Evolutionary conservation across 139 green algal species (phyloP).

Genomic region (Edaphochlamys debaryana): DNA sequence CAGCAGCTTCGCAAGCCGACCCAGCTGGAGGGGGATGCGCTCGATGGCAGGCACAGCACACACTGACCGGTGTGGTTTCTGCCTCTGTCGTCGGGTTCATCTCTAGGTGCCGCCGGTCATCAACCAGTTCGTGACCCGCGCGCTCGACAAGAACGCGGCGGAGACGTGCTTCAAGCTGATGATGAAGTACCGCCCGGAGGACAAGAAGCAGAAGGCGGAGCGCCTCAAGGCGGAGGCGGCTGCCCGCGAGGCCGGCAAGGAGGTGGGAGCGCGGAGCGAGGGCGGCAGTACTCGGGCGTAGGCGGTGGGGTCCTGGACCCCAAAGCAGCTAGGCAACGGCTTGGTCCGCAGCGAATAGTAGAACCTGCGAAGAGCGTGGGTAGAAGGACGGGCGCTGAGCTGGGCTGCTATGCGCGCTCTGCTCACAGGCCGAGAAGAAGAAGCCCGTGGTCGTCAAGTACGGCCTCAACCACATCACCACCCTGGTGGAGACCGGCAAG

Average conservation of each 20-base stretch:
- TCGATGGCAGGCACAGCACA: no score
- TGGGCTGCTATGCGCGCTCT: no score
- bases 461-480: conserved; percentile 99
- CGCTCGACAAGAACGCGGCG: conserved; percentile 86
- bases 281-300: neutral
- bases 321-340: no score
- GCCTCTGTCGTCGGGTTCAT: no score
- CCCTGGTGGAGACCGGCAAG: conserved; percentile 94
- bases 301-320: neutral
- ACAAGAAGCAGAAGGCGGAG: conserved; percentile 96
- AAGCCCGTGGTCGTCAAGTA: conserved; percentile 99
- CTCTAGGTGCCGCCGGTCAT: conserved; percentile 60
- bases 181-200: conserved; percentile 98
- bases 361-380: no score
- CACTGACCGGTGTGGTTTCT: no score
- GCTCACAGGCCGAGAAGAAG: conserved; percentile 95
- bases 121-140: conserved; percentile 73
- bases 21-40: no score
- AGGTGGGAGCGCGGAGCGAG: conserved; percentile 43
- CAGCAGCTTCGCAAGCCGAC: no score
- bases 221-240: conserved; percentile 88
- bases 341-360: no score
- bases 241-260: conserved; percentile 68
- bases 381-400: no score
- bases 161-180: conserved; percentile 97